These are phyloP conservation scores for Omphalea diandra DNA, from an alignment of 441 rosid species.

Conservation along the genomic window DNA sequence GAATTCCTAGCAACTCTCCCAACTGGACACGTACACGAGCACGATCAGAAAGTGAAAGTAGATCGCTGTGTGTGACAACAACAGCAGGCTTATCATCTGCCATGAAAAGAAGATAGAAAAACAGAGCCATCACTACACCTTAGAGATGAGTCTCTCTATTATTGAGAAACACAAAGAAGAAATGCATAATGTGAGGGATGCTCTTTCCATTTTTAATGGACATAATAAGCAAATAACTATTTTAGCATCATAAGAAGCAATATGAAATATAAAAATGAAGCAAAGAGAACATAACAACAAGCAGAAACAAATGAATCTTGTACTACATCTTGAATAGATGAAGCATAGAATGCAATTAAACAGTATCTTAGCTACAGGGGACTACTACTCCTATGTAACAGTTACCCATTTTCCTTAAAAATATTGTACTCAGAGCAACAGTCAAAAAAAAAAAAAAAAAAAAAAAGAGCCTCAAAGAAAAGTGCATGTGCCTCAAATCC, in stretches of 20 bases:
- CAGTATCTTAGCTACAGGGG: too few relatives aligned
- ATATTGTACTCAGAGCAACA: too few relatives aligned
- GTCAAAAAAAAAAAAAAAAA: too few relatives aligned
- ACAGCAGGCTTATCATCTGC: constrained; percentile 84
- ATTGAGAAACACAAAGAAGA: constrained; percentile 1
- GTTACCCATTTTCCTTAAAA: too few relatives aligned
- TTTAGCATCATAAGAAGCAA: not conserved
- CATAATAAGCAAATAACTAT: not conserved
- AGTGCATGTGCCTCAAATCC: constrained; percentile 4
- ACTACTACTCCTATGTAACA: too few relatives aligned
- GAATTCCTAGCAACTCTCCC: constrained; percentile 73
- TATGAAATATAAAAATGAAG: not conserved
- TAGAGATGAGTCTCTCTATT: not conserved
- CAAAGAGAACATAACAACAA: not conserved
- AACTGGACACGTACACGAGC: constrained; percentile 47
- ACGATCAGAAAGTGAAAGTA: constrained; percentile 60
- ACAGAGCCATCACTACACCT: not conserved
- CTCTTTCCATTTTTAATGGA: not conserved
- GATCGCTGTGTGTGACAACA: constrained; percentile 79
- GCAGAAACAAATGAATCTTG: not conserved
- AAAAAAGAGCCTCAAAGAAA: constrained; percentile 8
- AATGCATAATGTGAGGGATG: not conserved
- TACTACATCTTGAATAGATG: not conserved
- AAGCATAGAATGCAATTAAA: too few relatives aligned
- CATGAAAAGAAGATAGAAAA: constrained; percentile 7